These are phyloP conservation scores for Kwoniella dendrophila DNA, from an alignment of 768 basidiomycete genomes.

Conservation along the genomic window DNA sequence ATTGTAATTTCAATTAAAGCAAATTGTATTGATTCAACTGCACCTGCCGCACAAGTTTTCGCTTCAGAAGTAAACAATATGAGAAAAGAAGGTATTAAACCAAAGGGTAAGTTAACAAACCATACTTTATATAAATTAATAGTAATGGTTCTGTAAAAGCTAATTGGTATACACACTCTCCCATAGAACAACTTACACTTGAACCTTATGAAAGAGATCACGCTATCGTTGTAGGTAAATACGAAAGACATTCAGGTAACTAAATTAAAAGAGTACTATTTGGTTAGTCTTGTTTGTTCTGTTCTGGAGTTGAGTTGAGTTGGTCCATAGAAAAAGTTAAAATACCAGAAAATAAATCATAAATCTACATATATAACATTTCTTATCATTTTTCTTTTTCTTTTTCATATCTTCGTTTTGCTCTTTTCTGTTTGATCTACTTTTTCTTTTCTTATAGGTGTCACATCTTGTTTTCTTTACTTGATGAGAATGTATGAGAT, in stretches of 20 bases:
- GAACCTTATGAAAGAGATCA: conserved; percentile 63
- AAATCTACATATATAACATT: background rate
- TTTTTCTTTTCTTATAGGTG: background rate
- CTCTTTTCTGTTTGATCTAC: background rate
- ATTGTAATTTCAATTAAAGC: conserved; percentile 98
- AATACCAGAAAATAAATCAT: background rate
- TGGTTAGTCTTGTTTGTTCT: no score
- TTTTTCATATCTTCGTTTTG: background rate
- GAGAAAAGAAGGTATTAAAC: conserved; percentile 79
- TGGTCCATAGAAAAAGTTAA: no score
- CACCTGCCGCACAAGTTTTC: conserved; percentile 84
- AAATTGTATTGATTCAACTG: conserved; percentile 97
- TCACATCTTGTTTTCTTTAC: background rate
- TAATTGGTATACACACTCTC: background rate
- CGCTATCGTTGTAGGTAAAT: conserved; percentile 56
- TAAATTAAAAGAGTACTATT: no score
- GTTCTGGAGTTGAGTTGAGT: background rate
- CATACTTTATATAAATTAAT: background rate
- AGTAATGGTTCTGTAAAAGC: background rate
- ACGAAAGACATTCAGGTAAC: conserved; percentile 49
- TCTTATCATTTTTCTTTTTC: background rate
- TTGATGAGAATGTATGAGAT: conserved; percentile 3
- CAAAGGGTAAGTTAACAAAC: conserved; percentile 62
- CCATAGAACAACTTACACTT: conserved; percentile 79
- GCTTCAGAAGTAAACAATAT: conserved; percentile 81